Evolutionary conservation across 176 grass and related monocot species (phyloP).

Genomic region (Luzula sylvatica): DNA sequence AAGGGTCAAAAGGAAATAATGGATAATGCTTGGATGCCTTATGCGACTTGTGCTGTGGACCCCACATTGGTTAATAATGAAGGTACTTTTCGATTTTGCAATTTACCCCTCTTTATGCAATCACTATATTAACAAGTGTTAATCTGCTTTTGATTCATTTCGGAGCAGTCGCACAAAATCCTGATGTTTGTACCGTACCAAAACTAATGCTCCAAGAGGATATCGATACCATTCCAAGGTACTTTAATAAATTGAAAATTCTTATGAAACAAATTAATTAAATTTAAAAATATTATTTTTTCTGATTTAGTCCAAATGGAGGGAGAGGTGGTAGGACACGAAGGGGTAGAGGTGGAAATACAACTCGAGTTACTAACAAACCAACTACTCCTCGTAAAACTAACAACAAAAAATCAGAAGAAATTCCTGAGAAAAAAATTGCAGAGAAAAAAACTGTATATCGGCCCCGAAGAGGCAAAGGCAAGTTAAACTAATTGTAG

Average conservation of each 20-base stretch:
- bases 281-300: not conserved
- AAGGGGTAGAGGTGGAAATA: slow-evolving; percentile 4
- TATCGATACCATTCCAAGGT: slow-evolving; percentile 24
- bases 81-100: slow-evolving; percentile 9
- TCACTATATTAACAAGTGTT: not conserved
- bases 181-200: slow-evolving; percentile 28
- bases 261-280: not conserved
- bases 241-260: slow-evolving; percentile 5
- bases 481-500: slow-evolving; percentile 7
- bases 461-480: slow-evolving; percentile 11
- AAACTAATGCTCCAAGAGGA: slow-evolving; percentile 50
- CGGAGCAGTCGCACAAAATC: slow-evolving; percentile 1
- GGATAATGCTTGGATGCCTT: slow-evolving; percentile 14
- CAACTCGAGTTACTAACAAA: not conserved
- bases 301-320: slow-evolving; percentile 2
- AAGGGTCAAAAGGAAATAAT: not conserved
- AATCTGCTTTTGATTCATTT: not conserved
- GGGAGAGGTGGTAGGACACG: slow-evolving; percentile 4
- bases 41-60: slow-evolving; percentile 13
- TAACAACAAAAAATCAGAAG: not conserved
- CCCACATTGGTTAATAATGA: not conserved
- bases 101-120: no score
- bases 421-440: not conserved
- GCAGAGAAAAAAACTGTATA: not conserved
- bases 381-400: not conserved